Evolutionary conservation across 2,329 filamentous ascomycete species (phyloP), one percentile per base, ranked within the genome.

Genomic region (Sporothrix euskadiensis): DNA sequence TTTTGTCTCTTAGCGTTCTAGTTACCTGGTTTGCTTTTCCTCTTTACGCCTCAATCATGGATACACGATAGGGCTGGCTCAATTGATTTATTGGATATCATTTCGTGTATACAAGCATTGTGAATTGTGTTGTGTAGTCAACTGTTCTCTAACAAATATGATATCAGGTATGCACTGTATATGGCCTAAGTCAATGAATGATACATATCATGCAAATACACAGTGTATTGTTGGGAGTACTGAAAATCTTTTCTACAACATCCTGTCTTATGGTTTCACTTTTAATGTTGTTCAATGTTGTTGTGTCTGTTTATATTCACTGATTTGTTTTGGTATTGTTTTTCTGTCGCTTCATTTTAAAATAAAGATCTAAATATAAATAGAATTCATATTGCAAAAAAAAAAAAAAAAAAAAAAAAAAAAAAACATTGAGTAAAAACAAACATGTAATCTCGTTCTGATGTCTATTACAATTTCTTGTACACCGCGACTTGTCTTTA

Each of bases 51-150:
- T 68, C 30, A 26, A 68, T 71, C 54, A 41, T 56, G 49, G 49
- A 56, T 56, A 30, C 30, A 32, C 56, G 66, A 56, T 69, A 59
- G 54, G 66, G 69, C 49, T 59, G 69, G 69, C 22, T 71, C 26
- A 71, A 71, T 59, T 71, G 69, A 71, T 71, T 71, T 47, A 26
- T 71, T 30, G 32, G 12, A 61, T 47, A 49, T 56, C 69, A 68
- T 14, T 35, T 10, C n/a, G 14, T 30, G 14, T 22, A 47, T 68
- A 2, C 2, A 54, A 30, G 22, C n/a, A 26, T 5, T 19, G 41
- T 49, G 41, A 66, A 22, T 54, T 9, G 52, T 54, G 52, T 7
- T 54, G 49, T 22, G 16, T 19, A 10, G 6, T 52, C 16, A 52
- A n/a, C 3, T 35, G 8, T 35, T 35, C 4, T 35, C 8, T 8